These are phyloP conservation scores for Flaveria ramosissima DNA, from an alignment of 129 eudicot species.

Conservation along the genomic window DNA sequence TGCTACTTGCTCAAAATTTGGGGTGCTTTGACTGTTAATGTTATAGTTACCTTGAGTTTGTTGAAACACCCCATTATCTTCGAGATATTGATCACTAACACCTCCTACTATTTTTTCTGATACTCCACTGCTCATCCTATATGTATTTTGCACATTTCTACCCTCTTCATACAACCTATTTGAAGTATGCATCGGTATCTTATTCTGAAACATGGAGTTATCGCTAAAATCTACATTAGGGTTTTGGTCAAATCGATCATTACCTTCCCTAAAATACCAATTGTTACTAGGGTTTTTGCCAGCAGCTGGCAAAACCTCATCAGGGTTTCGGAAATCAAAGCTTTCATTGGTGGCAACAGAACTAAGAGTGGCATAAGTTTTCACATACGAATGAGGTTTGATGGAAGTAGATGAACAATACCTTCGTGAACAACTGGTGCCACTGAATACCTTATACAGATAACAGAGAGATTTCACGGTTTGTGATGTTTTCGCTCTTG, in stretches of 20 bases:
- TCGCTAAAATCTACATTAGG: constrained; percentile 20
- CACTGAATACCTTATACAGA: constrained; percentile 13
- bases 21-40: background rate
- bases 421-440: background rate
- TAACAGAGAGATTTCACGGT: constrained; percentile 2
- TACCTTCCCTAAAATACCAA: background rate
- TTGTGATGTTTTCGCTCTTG: constrained; percentile 17
- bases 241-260: constrained; percentile 19
- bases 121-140: background rate
- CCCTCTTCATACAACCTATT: too few species aligned
- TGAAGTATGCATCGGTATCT: too few species aligned
- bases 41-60: background rate
- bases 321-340: constrained; percentile 17
- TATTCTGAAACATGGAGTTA: background rate
- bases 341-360: constrained; percentile 13
- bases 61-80: background rate
- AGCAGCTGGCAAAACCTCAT: too few species aligned
- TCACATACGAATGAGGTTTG: background rate
- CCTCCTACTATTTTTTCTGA: too few species aligned
- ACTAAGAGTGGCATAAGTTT: background rate
- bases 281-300: background rate
- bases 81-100: too few species aligned
- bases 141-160: background rate
- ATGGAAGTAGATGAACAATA: background rate
- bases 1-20: background rate